phyloP scores from a whole-genome alignment of 345 rosid genomes.

The Salix suchowensis region DNA sequence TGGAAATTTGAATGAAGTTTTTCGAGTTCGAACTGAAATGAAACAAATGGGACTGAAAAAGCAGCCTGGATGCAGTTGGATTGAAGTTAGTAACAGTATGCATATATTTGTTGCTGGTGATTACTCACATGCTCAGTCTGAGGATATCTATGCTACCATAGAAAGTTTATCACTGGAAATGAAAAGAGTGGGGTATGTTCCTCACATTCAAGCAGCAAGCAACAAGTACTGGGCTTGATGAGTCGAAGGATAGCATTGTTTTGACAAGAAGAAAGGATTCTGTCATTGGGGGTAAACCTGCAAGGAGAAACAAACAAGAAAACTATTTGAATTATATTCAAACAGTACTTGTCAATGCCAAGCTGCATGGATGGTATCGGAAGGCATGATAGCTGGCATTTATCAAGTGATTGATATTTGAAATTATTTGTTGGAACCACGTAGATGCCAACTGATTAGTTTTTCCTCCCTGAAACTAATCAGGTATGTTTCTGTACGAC shows the following conservation, averaged over 20 bases:
- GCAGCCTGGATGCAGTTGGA: constrained; percentile 53
- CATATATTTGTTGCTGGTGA: constrained; percentile 33
- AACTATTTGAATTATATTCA: neutral
- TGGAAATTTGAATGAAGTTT: constrained; percentile 22
- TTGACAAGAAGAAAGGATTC: neutral
- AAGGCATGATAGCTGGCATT: neutral
- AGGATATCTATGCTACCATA: constrained; percentile 26
- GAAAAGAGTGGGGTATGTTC: constrained; percentile 26
- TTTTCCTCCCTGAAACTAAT: neutral
- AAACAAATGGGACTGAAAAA: constrained; percentile 35
- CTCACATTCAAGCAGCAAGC: constrained; percentile 1
- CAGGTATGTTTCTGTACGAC: too few species aligned
- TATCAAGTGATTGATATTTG: neutral
- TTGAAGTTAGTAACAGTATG: constrained; percentile 31
- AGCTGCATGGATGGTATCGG: neutral
- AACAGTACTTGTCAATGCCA: neutral
- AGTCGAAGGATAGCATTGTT: neutral
- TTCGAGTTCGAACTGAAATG: constrained; percentile 29
- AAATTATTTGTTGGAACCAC: neutral
- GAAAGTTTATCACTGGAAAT: constrained; percentile 30
- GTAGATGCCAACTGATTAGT: neutral
- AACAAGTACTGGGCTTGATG: neutral
- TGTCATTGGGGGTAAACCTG: neutral
- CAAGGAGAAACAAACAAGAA: neutral
- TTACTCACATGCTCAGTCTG: constrained; percentile 27